Evolutionary conservation across 192 early-diverging fungal genomes (phyloP).

Genomic region (Geranomyces michiganensis): DNA sequence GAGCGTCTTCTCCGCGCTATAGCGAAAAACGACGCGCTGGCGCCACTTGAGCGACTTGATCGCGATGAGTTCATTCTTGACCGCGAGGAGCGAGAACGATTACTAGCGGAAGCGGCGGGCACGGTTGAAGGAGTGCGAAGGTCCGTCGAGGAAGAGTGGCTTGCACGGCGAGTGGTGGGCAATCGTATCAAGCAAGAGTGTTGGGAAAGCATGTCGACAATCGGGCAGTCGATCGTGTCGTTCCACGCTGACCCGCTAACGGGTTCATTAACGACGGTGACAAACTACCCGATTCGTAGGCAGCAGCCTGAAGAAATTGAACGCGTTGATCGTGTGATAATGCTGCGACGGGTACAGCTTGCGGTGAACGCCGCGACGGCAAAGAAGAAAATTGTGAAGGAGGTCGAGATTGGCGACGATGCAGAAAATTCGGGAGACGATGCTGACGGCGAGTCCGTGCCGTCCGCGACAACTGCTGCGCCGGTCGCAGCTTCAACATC

Average conservation of each 20-base stretch:
- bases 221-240: slow-evolving; percentile 53
- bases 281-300: slow-evolving; percentile 55
- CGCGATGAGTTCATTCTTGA: slow-evolving; percentile 58
- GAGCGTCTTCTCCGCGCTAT: slow-evolving; percentile 47
- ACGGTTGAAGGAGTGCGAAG: slow-evolving; percentile 39
- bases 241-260: slow-evolving; percentile 50
- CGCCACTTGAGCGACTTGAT: slow-evolving; percentile 46
- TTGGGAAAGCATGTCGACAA: slow-evolving; percentile 59
- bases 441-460: not conserved
- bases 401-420: slow-evolving; percentile 20
- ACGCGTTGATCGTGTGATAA: slow-evolving; percentile 35
- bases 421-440: slow-evolving; percentile 15
- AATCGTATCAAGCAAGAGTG: slow-evolving; percentile 59
- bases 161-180: slow-evolving; percentile 50
- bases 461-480: slow-evolving; percentile 2
- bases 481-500: slow-evolving; percentile 10
- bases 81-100: slow-evolving; percentile 52
- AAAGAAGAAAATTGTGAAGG: slow-evolving; percentile 9
- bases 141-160: slow-evolving; percentile 50
- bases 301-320: slow-evolving; percentile 30
- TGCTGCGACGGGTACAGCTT: slow-evolving; percentile 45
- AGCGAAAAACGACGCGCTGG: slow-evolving; percentile 49
- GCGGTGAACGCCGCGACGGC: slow-evolving; percentile 11
- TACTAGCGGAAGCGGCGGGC: slow-evolving; percentile 40
- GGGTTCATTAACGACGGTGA: slow-evolving; percentile 36